Evolutionary conservation across 129 eudicot species (phyloP).

Genomic region (Deinandra increscens): DNA sequence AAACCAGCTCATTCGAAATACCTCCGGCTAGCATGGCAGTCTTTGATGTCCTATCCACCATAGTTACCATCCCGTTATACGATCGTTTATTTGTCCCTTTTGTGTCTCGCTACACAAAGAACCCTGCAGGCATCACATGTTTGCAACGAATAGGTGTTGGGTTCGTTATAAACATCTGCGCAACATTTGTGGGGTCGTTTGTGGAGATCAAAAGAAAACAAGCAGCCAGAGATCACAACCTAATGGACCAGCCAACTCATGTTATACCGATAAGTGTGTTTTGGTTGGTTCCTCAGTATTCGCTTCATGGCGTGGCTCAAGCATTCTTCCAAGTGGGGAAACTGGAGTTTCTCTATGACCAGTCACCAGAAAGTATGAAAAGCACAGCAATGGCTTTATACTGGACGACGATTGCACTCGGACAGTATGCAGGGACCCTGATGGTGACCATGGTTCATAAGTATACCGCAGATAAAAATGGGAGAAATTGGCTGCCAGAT

Average conservation of each 20-base stretch:
- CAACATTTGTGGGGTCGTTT: constrained; percentile 42
- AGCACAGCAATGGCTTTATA: constrained; percentile 64
- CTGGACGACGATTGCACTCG: constrained; percentile 46
- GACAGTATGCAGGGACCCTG: constrained; percentile 62
- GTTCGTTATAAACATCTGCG: constrained; percentile 45
- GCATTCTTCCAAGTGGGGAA: constrained; percentile 62
- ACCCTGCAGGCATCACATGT: constrained; percentile 62
- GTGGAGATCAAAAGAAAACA: constrained; percentile 60
- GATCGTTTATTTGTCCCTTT: constrained; percentile 65
- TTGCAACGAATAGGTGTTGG: constrained; percentile 80
- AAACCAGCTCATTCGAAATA: constrained; percentile 46
- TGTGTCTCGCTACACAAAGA: constrained; percentile 46
- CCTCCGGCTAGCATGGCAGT: constrained; percentile 76
- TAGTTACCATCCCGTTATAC: constrained; percentile 45
- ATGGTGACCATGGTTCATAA: constrained; percentile 63
- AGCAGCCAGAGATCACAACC: constrained; percentile 51
- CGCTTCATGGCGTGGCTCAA: constrained; percentile 60
- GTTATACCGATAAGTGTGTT: constrained; percentile 63
- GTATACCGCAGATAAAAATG: constrained; percentile 35
- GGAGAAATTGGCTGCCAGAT: constrained; percentile 69
- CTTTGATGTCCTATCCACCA: constrained; percentile 41
- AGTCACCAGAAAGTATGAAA: constrained; percentile 83
- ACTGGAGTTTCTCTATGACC: constrained; percentile 74
- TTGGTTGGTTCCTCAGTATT: constrained; percentile 74
- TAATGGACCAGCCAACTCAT: constrained; percentile 51